Evolutionary conservation across 2,329 filamentous ascomycete genomes (phyloP), one percentile per base, ranked within the genome.

Genomic region (Pseudogymnoascus sp.): DNA sequence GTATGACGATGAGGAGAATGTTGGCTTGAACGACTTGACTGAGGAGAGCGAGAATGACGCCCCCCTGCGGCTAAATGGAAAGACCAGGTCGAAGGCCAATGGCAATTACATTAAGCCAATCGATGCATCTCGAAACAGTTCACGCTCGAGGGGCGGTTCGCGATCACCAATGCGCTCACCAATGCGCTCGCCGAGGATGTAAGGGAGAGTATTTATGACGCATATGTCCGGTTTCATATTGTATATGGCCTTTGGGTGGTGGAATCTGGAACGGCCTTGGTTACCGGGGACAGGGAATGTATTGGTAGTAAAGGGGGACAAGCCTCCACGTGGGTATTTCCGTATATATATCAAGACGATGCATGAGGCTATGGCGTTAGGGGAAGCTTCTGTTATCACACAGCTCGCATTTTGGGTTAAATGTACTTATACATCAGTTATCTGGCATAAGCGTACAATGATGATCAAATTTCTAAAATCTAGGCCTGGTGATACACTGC

Each of bases 1-100:
- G 9, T 97, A 96, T 69, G 93, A 97, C 68, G 86, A 94, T 63
- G 92, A 97, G 72, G 86, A 89, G 68, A 81, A 80, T 47, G 81
- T 81, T 41, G 89, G 89, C 39, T 79, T 97, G 54, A 84, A 85
- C 12, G 90, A 96, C 68, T 77, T 97, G 38, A 82, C 88, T 2
- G 89, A 92, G 66, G 89, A 94, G 64, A 88, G 82, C 66, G 87
- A 90, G 30, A 87, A 87, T 60, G 85, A 86, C 33, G 70, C 68
- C 11, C 47, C 60, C 16, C 33, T 62, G 25, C 28, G 47, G 18
- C 16, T 20, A 12, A 54, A 54, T 35, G 47, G 47, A 33, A 54
- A 54, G 18, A 20, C 47, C 28, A 35, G n/a, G 47, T 12, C 47
- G n/a, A 54, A 33, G 9, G 28, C 47, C 28, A 54, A 54, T 54